Percentiles rank a stretch among this genome's conserved stretches.
These are phyloP conservation scores for Fusarium sp. DNA, from an alignment of 2,329 filamentous ascomycete species.

Conservation along the genomic window DNA sequence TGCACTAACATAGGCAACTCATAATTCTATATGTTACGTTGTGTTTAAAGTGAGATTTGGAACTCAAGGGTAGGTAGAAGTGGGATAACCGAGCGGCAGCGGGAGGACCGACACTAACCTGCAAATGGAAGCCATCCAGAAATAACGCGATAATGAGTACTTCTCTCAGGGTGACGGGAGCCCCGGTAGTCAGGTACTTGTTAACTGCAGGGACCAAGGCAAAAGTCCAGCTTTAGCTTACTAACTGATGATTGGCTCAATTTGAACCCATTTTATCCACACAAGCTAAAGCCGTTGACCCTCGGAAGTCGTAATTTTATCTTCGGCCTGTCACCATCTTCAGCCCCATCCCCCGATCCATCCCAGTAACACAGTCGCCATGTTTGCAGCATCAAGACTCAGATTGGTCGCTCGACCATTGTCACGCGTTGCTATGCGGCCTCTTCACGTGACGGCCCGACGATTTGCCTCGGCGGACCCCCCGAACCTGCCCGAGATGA, in stretches of 20 bases:
- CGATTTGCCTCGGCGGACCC: slow-evolving; percentile 28
- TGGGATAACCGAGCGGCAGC: not conserved
- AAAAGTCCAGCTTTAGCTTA: not conserved
- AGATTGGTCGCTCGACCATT: slow-evolving; percentile 15
- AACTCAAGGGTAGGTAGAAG: not conserved
- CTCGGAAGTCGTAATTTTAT: slow-evolving; percentile 12
- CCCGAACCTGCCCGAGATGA: slow-evolving; percentile 31
- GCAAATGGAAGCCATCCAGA: too few species aligned
- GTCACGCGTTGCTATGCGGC: slow-evolving; percentile 24
- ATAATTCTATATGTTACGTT: not conserved
- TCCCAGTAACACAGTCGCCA: slow-evolving; percentile 4
- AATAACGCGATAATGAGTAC: not conserved
- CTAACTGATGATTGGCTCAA: not conserved
- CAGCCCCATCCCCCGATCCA: not conserved
- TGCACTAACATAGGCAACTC: not conserved
- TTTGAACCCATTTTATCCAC: not conserved
- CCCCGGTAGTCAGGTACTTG: not conserved
- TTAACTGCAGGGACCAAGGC: not conserved
- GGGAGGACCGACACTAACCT: not conserved
- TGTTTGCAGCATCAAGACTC: slow-evolving; percentile 30
- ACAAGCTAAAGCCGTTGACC: slow-evolving; percentile 21
- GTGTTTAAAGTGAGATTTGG: not conserved
- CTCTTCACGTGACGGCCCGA: slow-evolving; percentile 21
- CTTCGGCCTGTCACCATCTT: not conserved
- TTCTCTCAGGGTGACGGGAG: not conserved